A percentile compares a stretch with the other conserved stretches of the same genome.
Conservation (phyloP, 2,329 filamentous ascomycete species). For the Calonectria multiphialidica region DNA sequence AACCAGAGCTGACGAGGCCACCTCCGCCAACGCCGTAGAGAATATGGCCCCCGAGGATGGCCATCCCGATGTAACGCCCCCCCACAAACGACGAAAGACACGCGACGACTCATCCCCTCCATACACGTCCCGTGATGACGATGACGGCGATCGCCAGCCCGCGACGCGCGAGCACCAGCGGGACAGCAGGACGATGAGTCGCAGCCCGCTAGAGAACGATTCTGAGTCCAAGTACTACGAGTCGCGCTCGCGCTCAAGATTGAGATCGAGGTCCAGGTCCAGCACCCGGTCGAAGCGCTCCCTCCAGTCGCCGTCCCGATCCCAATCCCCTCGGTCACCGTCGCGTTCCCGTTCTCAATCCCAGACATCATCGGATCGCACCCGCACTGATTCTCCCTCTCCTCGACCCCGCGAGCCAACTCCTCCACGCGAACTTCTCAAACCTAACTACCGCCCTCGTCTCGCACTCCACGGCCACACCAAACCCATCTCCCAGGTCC, state of each 20-base stretch:
- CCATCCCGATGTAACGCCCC: constrained; percentile 39
- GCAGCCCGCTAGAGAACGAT: constrained; percentile 38
- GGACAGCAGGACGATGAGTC: constrained; percentile 40
- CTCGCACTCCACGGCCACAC: constrained; percentile 83
- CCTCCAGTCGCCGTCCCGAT: constrained; percentile 46
- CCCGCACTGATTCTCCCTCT: constrained; percentile 45
- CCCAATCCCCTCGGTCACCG: constrained; percentile 45
- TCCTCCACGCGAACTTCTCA: constrained; percentile 62
- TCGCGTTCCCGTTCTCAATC: constrained; percentile 47
- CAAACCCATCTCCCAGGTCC: constrained; percentile 84
- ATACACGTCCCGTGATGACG: constrained; percentile 40
- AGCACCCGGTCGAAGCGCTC: constrained; percentile 52
- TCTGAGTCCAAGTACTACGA: constrained; percentile 43
- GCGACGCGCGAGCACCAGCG: constrained; percentile 34
- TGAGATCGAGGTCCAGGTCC: constrained; percentile 50
- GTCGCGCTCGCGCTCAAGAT: constrained; percentile 49
- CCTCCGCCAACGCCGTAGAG: background rate
- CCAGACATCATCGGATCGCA: constrained; percentile 46
- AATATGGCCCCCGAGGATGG: constrained; percentile 48
- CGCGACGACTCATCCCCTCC: constrained; percentile 43
- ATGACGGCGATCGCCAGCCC: constrained; percentile 29
- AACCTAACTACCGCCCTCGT: constrained; percentile 76
- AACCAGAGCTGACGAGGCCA: background rate
- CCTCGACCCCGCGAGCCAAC: constrained; percentile 45
- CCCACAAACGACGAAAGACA: constrained; percentile 50